These are phyloP conservation scores for Bauhinia variegata DNA, from an alignment of 306 rosid species.

Conservation along the genomic window DNA sequence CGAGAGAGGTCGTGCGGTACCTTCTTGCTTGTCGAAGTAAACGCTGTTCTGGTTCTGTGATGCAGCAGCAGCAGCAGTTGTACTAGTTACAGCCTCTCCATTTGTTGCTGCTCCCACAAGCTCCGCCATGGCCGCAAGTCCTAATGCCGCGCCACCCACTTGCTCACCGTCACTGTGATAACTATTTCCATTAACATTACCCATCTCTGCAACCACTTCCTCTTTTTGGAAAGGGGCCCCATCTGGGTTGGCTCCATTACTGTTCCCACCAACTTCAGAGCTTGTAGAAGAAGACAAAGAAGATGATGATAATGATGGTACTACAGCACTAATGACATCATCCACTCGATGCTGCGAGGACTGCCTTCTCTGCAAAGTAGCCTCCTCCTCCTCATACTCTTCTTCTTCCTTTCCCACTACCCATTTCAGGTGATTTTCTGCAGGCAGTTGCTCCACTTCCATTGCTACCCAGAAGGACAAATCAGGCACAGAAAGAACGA, in stretches of 20 bases:
- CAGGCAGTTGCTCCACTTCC: conserved; percentile 44
- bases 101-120: conserved; percentile 33
- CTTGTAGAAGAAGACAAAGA: conserved; percentile 5
- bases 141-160: conserved; percentile 24
- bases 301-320: not conserved
- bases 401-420: conserved; percentile 9
- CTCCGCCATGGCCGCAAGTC: conserved; percentile 22
- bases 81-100: conserved; percentile 29
- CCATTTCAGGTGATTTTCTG: conserved; percentile 17
- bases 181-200: not conserved
- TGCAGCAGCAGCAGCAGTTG: not conserved
- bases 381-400: conserved; percentile 5
- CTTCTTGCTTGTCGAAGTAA: conserved; percentile 46
- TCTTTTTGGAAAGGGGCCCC: conserved; percentile 28
- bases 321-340: not conserved
- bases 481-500: not conserved
- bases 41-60: conserved; percentile 32
- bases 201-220: conserved; percentile 24
- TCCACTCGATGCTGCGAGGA: conserved; percentile 13
- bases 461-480: conserved; percentile 25
- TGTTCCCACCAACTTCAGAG: conserved; percentile 4
- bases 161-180: conserved; percentile 8
- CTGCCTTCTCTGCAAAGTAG: conserved; percentile 37
- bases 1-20: conserved; percentile 23
- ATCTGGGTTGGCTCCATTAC: conserved; percentile 18